Conservation (phyloP, 345 rosid genomes). For the Leavenworthia alabamica region DNA sequence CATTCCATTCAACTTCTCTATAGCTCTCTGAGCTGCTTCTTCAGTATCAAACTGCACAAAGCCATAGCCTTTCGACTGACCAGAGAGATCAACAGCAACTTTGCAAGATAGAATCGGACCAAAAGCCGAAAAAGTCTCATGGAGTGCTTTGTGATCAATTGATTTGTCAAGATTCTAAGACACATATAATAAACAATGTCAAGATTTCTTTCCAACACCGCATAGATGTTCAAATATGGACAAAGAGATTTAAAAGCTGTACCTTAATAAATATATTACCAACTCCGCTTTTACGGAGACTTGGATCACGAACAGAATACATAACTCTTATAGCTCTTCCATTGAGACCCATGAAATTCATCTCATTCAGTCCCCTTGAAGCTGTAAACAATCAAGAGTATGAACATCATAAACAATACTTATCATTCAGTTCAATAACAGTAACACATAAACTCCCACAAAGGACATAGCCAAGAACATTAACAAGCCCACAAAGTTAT, state of each 20-base stretch:
- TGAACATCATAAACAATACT: no score
- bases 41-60: slow-evolving; percentile 81
- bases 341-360: slow-evolving; percentile 71
- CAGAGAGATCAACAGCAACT: slow-evolving; percentile 66
- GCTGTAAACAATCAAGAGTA: slow-evolving; percentile 44
- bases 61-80: slow-evolving; percentile 93
- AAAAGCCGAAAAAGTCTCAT: slow-evolving; percentile 80
- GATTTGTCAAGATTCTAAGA: slow-evolving; percentile 73
- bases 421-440: no score
- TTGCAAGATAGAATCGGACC: slow-evolving; percentile 86
- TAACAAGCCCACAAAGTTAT: no score
- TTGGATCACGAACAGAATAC: slow-evolving; percentile 94
- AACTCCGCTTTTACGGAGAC: slow-evolving; percentile 78
- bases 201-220: no score
- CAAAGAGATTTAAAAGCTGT: background rate
- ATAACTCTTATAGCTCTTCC: slow-evolving; percentile 67
- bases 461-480: no score
- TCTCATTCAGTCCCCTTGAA: slow-evolving; percentile 65
- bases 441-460: no score
- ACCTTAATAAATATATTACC: slow-evolving; percentile 95
- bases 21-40: slow-evolving; percentile 75
- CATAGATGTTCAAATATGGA: background rate
- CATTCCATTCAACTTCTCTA: slow-evolving; percentile 84
- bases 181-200: no score
- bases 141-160: slow-evolving; percentile 91